phyloP scores from a whole-genome alignment of 495 filamentous ascomycete genomes.

The Neurospora sp. region DNA sequence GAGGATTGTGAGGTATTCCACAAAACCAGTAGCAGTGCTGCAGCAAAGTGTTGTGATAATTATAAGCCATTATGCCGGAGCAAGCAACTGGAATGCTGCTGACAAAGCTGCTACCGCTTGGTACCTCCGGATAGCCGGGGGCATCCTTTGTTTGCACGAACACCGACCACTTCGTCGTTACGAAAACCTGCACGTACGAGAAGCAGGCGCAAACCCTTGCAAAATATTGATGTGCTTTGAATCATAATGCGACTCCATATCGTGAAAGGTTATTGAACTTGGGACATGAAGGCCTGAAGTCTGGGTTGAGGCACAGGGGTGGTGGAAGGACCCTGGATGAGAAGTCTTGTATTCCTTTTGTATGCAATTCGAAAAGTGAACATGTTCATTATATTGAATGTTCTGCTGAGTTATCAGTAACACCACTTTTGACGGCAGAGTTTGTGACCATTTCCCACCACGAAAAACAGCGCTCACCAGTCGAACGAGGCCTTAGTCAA shows the following conservation, averaged over 20 bases:
- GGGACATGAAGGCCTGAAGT: background rate
- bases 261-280: background rate
- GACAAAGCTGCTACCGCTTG: background rate
- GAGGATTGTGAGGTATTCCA: background rate
- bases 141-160: background rate
- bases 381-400: background rate
- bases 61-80: background rate
- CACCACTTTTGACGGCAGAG: background rate
- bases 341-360: background rate
- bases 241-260: background rate
- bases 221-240: background rate
- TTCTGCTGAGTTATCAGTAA: background rate
- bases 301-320: background rate
- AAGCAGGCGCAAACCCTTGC: background rate
- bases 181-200: background rate
- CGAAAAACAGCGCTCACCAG: background rate
- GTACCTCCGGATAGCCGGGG: background rate
- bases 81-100: background rate
- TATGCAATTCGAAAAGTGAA: background rate
- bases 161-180: background rate
- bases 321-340: background rate
- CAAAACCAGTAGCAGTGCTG: background rate
- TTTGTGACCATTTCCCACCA: background rate
- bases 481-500: background rate
- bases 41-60: background rate